A percentile compares a stretch with the other conserved stretches of the same genome.
Conservation (phyloP, 768 basidiomycete species). For the Agaricus sinodeliciosus region DNA sequence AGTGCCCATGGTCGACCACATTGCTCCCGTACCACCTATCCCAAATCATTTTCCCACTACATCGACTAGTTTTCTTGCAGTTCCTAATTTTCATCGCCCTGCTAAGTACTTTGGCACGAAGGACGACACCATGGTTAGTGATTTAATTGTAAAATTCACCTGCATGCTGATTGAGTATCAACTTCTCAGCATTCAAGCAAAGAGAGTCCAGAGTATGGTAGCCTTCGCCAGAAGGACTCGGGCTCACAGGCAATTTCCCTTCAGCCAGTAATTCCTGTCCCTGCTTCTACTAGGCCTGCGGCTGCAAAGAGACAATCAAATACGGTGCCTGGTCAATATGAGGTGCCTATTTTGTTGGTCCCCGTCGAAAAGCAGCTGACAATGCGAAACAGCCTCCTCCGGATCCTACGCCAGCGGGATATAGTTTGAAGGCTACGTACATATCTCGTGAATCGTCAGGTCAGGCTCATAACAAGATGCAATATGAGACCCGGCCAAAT, state of each 20-base stretch:
- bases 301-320: neutral
- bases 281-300: neutral
- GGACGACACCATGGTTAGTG: neutral
- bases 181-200: neutral
- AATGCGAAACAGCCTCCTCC: neutral
- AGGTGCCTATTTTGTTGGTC: neutral
- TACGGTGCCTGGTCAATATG: neutral
- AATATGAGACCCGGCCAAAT: neutral
- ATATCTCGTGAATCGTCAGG: neutral
- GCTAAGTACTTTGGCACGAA: neutral
- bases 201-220: neutral
- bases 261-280: neutral
- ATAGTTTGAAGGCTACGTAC: neutral
- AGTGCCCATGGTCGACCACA: neutral
- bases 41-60: neutral
- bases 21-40: neutral
- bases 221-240: neutral
- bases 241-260: neutral
- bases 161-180: neutral
- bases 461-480: neutral
- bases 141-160: neutral
- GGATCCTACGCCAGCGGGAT: neutral
- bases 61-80: neutral
- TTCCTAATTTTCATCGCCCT: neutral
- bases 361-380: neutral